Percentiles rank a stretch among this genome's conserved stretches.
Conservation (phyloP, 371 early-diverging fungal species). For the Mortierella sp. region DNA sequence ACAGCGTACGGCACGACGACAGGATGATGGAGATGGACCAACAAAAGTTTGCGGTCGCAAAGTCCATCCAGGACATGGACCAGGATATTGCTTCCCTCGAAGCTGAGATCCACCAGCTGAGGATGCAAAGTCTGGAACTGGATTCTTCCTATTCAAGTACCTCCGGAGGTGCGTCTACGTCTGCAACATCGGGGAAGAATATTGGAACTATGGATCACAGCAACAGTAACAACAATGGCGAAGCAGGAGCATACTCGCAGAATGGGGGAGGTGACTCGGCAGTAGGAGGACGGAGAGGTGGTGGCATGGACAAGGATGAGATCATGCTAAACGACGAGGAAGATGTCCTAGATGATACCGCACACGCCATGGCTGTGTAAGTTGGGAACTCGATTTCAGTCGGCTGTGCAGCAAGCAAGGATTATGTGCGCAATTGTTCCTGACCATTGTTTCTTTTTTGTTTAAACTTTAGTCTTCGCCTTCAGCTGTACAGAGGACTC, state of each 20-base stretch:
- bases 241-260: neutral
- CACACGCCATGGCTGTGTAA: constrained; percentile 49
- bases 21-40: constrained; percentile 41
- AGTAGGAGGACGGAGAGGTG: neutral
- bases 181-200: neutral
- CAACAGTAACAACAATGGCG: neutral
- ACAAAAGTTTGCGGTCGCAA: constrained; percentile 36
- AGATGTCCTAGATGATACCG: constrained; percentile 38
- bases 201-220: neutral
- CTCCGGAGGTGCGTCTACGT: neutral
- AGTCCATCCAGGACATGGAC: constrained; percentile 40
- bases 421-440: no score
- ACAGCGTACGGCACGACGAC: constrained; percentile 39
- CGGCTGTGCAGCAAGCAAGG: neutral
- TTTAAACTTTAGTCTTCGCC: constrained; percentile 22
- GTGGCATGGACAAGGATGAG: constrained; percentile 7
- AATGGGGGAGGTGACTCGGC: no score
- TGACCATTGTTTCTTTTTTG: neutral
- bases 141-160: constrained; percentile 19
- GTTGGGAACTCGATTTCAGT: constrained; percentile 4
- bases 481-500: constrained; percentile 49
- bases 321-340: constrained; percentile 26
- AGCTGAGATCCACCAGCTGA: constrained; percentile 36
- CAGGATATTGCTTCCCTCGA: constrained; percentile 47
- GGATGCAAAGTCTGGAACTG: constrained; percentile 34